Evolutionary conservation across 306 rosid species (phyloP), one percentile per base, ranked within the genome.

Genomic region (Prunus mira): DNA sequence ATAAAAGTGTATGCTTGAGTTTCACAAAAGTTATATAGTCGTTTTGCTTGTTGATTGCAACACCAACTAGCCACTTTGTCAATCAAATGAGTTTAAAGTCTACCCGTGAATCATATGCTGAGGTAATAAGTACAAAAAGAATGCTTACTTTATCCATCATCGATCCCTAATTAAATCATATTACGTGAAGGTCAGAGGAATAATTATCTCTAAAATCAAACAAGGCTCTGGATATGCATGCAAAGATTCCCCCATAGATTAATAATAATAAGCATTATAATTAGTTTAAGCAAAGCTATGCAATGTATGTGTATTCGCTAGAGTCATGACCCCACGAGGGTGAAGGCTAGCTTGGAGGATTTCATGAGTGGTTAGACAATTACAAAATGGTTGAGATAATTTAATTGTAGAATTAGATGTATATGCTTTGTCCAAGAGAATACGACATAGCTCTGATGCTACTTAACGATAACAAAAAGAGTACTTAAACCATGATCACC

Each of bases 341-440:
- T 38, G 75, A 71, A n/a, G 41, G 41, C 41, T 34, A 65, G 62
- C 49, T 66, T 30, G 14, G 73, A 52, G 47, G 27, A 38, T 38
- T 27, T 69, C 55, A 67, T 28, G 69, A 67, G 80, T 56, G 65
- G 80, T 67, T 76, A 67, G 74, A 76, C 68, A 57, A 67, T 3
- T 67, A 76, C 68, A 76, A 67, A 43, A 55, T 41, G 20, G 57
- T 25, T 9, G 28, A 66, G n/a, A 54, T 41, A 28, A 52, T 22
- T 76, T 51, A n/a, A n/a, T 13, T 22, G 38, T 43, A 11, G 2
- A 56, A 73, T 47, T 12, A 43, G n/a, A 47, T 27, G 73, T 24
- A 68, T 73, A 76, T 83, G 81, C 79, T 75, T 52, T 22, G 71
- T 76, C 82, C 87, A 83, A 80, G 66, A 80, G 84, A 76, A 66